phyloP scores from a whole-genome alignment of 106 monocot genomes.

The Dioscorea alata region DNA sequence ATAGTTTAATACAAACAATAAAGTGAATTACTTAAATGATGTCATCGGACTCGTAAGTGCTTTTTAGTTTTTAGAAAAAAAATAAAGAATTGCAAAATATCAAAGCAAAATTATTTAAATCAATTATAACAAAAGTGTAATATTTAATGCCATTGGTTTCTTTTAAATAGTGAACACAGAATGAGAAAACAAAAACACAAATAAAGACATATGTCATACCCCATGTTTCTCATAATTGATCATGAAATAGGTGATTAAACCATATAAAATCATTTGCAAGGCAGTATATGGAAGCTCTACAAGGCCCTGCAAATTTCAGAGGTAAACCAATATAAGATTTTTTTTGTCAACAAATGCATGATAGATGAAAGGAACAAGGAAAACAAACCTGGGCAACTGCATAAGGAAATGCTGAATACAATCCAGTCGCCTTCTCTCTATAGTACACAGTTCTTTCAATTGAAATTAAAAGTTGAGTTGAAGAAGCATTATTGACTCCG shows the following conservation, averaged over 20 bases:
- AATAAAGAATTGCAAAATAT: too few species aligned
- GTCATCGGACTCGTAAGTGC: too few species aligned
- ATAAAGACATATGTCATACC: conserved; percentile 13
- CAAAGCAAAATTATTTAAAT: background rate
- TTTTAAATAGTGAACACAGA: background rate
- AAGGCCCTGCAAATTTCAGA: conserved; percentile 30
- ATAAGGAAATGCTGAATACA: conserved; percentile 78
- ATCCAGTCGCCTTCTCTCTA: conserved; percentile 51
- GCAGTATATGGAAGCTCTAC: conserved; percentile 69
- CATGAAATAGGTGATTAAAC: conserved; percentile 57
- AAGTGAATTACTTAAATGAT: too few species aligned
- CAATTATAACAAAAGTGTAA: background rate
- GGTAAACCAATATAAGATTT: background rate
- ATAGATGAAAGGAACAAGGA: background rate
- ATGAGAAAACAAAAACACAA: background rate
- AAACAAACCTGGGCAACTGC: conserved; percentile 58
- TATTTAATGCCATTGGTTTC: background rate
- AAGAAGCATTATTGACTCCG: conserved; percentile 48
- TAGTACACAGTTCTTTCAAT: conserved; percentile 67
- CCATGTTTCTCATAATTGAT: conserved; percentile 41
- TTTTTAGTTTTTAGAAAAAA: too few species aligned
- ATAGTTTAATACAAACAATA: too few species aligned
- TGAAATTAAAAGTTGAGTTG: conserved; percentile 50
- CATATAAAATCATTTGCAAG: conserved; percentile 43
- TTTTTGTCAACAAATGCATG: background rate